Percentiles rank a stretch among this genome's conserved stretches.
These are phyloP conservation scores for Leishmania mexicana DNA, from an alignment of 208 protist species.

Conservation along the genomic window DNA sequence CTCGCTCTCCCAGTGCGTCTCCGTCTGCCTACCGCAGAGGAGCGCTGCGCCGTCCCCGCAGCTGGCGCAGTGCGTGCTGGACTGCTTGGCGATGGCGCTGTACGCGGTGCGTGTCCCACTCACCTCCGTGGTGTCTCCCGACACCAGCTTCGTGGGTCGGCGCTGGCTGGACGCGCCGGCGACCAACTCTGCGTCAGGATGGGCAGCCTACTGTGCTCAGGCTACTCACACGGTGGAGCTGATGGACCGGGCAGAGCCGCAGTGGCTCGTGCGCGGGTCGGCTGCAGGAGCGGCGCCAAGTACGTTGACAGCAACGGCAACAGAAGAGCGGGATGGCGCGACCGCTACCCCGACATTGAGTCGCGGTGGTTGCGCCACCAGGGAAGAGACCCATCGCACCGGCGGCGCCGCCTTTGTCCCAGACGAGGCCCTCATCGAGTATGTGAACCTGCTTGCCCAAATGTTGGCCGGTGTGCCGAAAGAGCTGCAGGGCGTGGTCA, in stretches of 20 bases:
- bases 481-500: conserved; percentile 41
- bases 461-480: conserved; percentile 77
- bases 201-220: conserved; percentile 18
- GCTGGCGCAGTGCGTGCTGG: conserved; percentile 37
- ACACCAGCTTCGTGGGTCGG: conserved; percentile 19
- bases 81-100: conserved; percentile 34
- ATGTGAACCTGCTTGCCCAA: conserved; percentile 58
- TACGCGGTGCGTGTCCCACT: conserved; percentile 29
- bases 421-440: conserved; percentile 76
- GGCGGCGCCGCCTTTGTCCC: conserved; percentile 21
- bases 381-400: not conserved
- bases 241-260: conserved; percentile 26
- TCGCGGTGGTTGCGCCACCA: conserved; percentile 4
- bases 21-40: conserved; percentile 43
- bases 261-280: conserved; percentile 25
- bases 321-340: not conserved
- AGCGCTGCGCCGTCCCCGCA: conserved; percentile 10
- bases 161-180: conserved; percentile 19
- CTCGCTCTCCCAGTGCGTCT: conserved; percentile 60
- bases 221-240: conserved; percentile 16
- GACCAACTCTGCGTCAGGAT: conserved; percentile 1
- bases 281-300: not conserved
- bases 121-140: conserved; percentile 12
- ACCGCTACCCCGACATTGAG: conserved; percentile 3
- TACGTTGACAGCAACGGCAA: not conserved